Evolutionary conservation across 164 flowering plant species (phyloP).

Genomic region (Vitis rupestris): DNA sequence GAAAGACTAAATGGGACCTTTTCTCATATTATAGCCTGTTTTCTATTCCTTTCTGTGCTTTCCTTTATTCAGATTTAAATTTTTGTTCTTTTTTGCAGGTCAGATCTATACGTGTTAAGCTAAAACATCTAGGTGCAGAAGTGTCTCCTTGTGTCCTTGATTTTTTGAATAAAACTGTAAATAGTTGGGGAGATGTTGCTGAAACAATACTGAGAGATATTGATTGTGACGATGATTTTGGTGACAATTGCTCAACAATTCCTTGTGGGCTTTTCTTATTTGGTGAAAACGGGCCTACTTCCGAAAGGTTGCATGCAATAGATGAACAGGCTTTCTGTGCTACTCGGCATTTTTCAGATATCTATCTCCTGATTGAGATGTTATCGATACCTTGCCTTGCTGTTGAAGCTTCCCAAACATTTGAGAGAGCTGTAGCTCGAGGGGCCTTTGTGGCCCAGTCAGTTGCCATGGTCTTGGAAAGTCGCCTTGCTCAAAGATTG

Average conservation of each 20-base stretch:
- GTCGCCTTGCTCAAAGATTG: conserved; percentile 60
- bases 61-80: neutral
- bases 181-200: conserved; percentile 80
- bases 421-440: conserved; percentile 88
- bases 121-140: conserved; percentile 70
- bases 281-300: conserved; percentile 51
- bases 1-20: neutral
- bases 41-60: neutral
- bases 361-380: conserved; percentile 81
- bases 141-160: conserved; percentile 83
- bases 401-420: conserved; percentile 80
- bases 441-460: conserved; percentile 69
- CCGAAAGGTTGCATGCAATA: conserved; percentile 37
- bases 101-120: conserved; percentile 70
- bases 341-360: conserved; percentile 69
- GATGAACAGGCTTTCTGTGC: conserved; percentile 46
- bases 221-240: conserved; percentile 61
- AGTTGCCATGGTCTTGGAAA: conserved; percentile 81
- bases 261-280: conserved; percentile 44
- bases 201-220: conserved; percentile 79
- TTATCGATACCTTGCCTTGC: conserved; percentile 80
- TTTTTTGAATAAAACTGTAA: conserved; percentile 68
- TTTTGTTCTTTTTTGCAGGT: conserved; percentile 55
- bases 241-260: conserved; percentile 33
- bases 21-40: conserved; percentile 6